Evolutionary conservation across 257 asterid genomes (phyloP).

Genomic region (Salvia hispanica): DNA sequence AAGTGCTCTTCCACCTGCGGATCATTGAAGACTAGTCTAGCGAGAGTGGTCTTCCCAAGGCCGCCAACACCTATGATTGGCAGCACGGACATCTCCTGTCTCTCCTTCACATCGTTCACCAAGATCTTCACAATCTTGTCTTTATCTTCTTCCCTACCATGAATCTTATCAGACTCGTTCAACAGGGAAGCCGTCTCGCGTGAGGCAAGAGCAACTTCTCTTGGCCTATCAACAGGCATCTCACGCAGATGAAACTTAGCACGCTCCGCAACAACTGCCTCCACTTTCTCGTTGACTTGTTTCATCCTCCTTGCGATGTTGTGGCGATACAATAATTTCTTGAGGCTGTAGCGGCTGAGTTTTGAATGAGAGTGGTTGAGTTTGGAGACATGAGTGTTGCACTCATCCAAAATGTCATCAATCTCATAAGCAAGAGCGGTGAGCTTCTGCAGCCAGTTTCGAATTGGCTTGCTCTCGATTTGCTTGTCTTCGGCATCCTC

Average conservation of each 20-base stretch:
- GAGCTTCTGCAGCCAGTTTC: slow-evolving; percentile 38
- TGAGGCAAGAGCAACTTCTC: neutral
- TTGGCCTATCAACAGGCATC: no score
- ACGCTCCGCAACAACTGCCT: no score
- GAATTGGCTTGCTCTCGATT: neutral
- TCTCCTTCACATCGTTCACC: no score
- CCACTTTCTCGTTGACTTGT: neutral
- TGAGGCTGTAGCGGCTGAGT: neutral
- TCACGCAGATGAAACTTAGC: no score
- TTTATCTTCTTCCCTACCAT: slow-evolving; percentile 34
- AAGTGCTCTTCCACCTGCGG: slow-evolving; percentile 22
- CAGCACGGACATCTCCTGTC: no score
- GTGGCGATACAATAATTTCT: neutral
- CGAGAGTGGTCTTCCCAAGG: slow-evolving; percentile 25
- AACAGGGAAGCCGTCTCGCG: slow-evolving; percentile 41
- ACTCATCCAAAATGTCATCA: slow-evolving; percentile 30
- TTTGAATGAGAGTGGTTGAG: neutral
- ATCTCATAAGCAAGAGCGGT: slow-evolving; percentile 27
- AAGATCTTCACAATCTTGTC: neutral
- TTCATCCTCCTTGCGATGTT: slow-evolving; percentile 30
- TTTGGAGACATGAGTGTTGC: no score
- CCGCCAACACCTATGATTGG: no score
- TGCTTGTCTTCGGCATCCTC: slow-evolving; percentile 33
- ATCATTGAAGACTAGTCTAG: slow-evolving; percentile 32
- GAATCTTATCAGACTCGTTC: slow-evolving; percentile 20